Evolutionary conservation across 148 eudicot species (phyloP).

Genomic region (Cornus florida): DNA sequence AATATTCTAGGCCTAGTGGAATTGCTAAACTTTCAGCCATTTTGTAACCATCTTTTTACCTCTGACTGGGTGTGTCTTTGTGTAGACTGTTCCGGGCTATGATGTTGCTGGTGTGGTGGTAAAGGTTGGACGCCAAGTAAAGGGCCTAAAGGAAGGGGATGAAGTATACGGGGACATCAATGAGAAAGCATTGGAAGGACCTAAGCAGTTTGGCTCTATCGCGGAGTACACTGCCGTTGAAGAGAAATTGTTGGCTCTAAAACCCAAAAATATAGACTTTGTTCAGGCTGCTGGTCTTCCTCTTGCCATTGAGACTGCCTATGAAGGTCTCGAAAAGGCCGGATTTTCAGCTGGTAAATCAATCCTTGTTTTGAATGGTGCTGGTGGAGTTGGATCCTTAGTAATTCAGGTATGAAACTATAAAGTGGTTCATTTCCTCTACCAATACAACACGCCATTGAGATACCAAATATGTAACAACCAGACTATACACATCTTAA

Average conservation of each 20-base stretch:
- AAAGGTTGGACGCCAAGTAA: conserved; percentile 80
- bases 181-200: conserved; percentile 69
- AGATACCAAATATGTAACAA: neutral
- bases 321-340: conserved; percentile 86
- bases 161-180: conserved; percentile 85
- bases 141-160: conserved; percentile 72
- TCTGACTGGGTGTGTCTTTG: conserved; percentile 17
- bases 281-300: conserved; percentile 84
- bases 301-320: conserved; percentile 86
- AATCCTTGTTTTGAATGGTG: conserved; percentile 85
- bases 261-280: conserved; percentile 77
- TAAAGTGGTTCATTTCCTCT: neutral
- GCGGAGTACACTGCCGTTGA: conserved; percentile 93
- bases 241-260: conserved; percentile 74
- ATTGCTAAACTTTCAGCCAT: conserved; percentile 2
- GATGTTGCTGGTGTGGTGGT: conserved; percentile 92
- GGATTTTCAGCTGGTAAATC: conserved; percentile 81
- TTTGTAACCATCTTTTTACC: neutral
- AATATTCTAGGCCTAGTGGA: neutral
- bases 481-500: too few species aligned
- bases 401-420: conserved; percentile 65
- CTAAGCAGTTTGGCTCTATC: conserved; percentile 78
- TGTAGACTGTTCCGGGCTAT: conserved; percentile 86
- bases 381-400: conserved; percentile 95
- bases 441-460: neutral